Base-by-base conservation (phyloP, 1,284 basidiomycete species). In the Hypsizygus ulmarius region DNA sequence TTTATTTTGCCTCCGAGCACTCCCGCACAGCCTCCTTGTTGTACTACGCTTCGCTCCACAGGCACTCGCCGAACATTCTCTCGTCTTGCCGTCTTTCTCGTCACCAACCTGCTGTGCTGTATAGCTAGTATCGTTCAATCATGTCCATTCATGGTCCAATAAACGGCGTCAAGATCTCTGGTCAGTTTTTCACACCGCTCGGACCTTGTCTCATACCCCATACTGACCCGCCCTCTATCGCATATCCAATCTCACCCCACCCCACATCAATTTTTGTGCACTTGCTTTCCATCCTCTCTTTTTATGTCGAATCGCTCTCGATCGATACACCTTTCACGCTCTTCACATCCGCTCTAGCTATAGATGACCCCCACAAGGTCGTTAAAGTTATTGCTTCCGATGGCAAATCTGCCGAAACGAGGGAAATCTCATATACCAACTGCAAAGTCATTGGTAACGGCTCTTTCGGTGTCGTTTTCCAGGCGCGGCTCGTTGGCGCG, bases 361-460 rank as follows among this genome's bases (percentile, higher is more conserved):
- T 88, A 71, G 95, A 98, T 73, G 96, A 99, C 75, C 94, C 96
- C 19, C 84, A 88, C 72, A 93, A 93, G 72, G 79, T 97, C 61
- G 87, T 97, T 72, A 93, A 92, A 68, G 96, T 99, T 60, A 78
- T 90, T 62, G 96, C 96, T 54, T 92, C 89, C 55, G 91, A 97
- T 64, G 96, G 97, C 71, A 97, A 94, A 81, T 78, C 88, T 3
- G 94, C 91, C 60, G 88, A 91, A 49, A 87, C 90, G 57, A 81
- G 82, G 63, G 90, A 95, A 61, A 85, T 99, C 63, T 82, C 86
- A 41, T 99, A 99, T 76, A 97, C 92, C 61, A 94, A 91, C 71
- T 97, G 92, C 81, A 98, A 97, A 73, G 92, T 99, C 64, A 91
- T 96, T 65, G 96, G 97, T 51, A 99, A 99, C 66, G 97, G 96